These are phyloP conservation scores for Mortierella sp. DNA, from an alignment of 371 early-diverging fungal species.

Conservation along the genomic window DNA sequence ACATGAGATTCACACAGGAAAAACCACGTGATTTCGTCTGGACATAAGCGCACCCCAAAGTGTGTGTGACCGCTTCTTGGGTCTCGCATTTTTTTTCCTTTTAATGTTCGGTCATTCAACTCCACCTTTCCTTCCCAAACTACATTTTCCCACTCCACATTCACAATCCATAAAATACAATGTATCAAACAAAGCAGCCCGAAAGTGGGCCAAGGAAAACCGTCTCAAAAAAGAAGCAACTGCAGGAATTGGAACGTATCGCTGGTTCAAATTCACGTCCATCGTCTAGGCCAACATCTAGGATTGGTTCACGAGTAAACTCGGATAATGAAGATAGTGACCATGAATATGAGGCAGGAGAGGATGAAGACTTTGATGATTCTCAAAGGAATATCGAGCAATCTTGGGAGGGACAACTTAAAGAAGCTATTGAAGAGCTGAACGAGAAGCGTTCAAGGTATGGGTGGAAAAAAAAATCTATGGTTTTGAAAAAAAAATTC, in stretches of 20 bases:
- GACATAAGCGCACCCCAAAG: no score
- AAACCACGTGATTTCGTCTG: no score
- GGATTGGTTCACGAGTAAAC: conserved; percentile 41
- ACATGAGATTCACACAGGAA: no score
- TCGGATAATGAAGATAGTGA: conserved; percentile 53
- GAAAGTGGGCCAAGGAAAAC: conserved; percentile 33
- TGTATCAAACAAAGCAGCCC: conserved; percentile 40
- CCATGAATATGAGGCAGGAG: conserved; percentile 21
- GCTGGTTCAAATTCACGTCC: conserved; percentile 29
- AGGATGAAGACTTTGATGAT: conserved; percentile 33
- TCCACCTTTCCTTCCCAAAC: no score
- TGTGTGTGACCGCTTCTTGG: no score
- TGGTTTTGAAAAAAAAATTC: no score
- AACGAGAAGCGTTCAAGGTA: conserved; percentile 61
- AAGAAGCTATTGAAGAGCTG: conserved; percentile 57
- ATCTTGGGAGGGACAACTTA: conserved; percentile 56
- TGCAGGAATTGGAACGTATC: conserved; percentile 33
- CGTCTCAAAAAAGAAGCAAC: conserved; percentile 44
- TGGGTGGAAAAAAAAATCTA: conserved; percentile 1
- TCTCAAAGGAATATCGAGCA: conserved; percentile 16
- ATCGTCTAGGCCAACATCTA: conserved; percentile 34
- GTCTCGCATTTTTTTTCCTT: no score
- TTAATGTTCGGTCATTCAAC: no score
- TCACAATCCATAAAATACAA: conserved; percentile 2
- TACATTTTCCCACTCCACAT: no score